Conservation (phyloP, 2,329 filamentous ascomycete species). For the Diplodia sapinea region DNA sequence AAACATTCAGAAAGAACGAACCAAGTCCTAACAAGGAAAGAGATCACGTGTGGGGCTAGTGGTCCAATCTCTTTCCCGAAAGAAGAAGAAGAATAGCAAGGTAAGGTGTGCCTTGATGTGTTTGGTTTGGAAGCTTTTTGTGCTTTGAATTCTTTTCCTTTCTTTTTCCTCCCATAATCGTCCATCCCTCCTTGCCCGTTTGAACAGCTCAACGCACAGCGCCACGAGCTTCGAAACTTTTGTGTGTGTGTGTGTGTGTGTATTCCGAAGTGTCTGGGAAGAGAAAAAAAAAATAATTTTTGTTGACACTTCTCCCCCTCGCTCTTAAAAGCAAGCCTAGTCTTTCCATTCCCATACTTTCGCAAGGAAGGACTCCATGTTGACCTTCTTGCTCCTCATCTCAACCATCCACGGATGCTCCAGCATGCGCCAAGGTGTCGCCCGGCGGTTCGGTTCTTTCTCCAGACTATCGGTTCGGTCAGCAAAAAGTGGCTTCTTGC, state of each 20-base stretch:
- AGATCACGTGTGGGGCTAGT: background rate
- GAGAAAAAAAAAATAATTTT: background rate
- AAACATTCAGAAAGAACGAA: background rate
- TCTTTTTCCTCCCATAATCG: background rate
- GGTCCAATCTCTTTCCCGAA: background rate
- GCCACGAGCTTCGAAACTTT: conserved; percentile 22
- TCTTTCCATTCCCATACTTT: conserved; percentile 98
- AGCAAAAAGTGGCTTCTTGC: background rate
- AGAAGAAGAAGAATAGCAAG: background rate
- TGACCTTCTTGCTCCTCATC: conserved; percentile 94
- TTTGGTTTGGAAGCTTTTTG: background rate
- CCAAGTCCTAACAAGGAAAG: background rate
- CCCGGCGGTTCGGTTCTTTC: conserved; percentile 85
- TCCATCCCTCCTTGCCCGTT: conserved; percentile 3
- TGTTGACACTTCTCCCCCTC: background rate
- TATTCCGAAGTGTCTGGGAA: background rate
- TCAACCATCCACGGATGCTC: conserved; percentile 99
- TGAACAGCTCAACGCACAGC: conserved; percentile 21
- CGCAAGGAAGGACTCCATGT: conserved; percentile 92
- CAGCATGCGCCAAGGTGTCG: conserved; percentile 97
- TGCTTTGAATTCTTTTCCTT: conserved; percentile 6
- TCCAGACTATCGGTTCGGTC: conserved; percentile 70
- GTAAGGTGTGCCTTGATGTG: background rate
- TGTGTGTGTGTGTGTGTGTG: background rate
- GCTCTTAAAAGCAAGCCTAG: conserved; percentile 38